Base-by-base conservation (phyloP, 2,329 filamentous ascomycete genomes). In the Exophiala sp. region DNA sequence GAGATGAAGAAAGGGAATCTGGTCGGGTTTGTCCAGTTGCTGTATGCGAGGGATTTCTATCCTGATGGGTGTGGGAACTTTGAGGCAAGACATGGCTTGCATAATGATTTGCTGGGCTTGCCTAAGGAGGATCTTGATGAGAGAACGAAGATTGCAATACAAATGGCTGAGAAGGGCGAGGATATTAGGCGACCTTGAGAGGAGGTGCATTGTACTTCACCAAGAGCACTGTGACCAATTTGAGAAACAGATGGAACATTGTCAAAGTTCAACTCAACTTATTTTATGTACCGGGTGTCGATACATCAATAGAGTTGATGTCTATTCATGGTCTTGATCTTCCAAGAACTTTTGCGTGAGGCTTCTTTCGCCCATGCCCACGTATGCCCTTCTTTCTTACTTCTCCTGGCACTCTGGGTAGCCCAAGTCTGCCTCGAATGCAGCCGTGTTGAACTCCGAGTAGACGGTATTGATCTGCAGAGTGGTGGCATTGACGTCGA, bases 1-100 rank as follows among this genome's bases (percentile, higher is more conserved):
- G 63, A 73, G 52, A 44, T 53, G 9, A 75, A 71, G 21, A 71
- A 73, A 14, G 59, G 45, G 44, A 60, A 45, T 27, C 27, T 42
- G 37, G 5, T 58, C 11, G 81, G 73, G 0, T 80, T 74, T 55
- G 62, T 59, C 1, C 70, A 71, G 58, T 45, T 73, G 51, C 70
- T 86, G 60, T 85, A 83, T 58, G 64, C 76, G 0, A 66, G 78
- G 2, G 65, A 70, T 1, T 86, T 85, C 58, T 78, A 66, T 46
- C 66, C 69, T 1, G 64, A 65, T 27, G 65, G 65, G 3, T 65
- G 65, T 14, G 65, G 61, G 3, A 66, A 72, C 11, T 71, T 34
- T 44, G 54, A 54, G 41, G 19, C 43, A 11, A 42, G 34, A 22
- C 22, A 39, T 11, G 52, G 52, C 8, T 27, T 51, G 30, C 40